A percentile compares a stretch with the other conserved stretches of the same genome.
phyloP scores from a whole-genome alignment of 75 land plant genomes.

The Cryptomeria japonica region DNA sequence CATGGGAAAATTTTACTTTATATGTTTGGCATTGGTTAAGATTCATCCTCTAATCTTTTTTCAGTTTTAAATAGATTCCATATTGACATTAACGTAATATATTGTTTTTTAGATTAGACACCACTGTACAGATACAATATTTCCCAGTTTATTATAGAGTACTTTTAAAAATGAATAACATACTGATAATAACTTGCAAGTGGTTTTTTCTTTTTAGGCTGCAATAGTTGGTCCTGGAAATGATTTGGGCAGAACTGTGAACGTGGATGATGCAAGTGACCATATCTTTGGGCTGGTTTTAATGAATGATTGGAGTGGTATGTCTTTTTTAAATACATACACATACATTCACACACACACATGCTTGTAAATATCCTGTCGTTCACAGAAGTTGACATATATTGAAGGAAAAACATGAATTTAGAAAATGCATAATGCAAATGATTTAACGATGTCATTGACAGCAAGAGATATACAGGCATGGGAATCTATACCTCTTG shows the following conservation, averaged over 20 bases:
- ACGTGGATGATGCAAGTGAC: slow-evolving; percentile 74
- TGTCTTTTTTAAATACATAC: neutral
- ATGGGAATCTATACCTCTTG: slow-evolving; percentile 97
- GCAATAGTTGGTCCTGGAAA: slow-evolving; percentile 95
- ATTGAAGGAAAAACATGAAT: neutral
- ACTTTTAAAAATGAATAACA: neutral
- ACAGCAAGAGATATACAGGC: slow-evolving; percentile 96
- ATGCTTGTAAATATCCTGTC: neutral
- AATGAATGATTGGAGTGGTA: slow-evolving; percentile 99
- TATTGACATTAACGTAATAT: neutral
- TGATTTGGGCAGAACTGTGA: slow-evolving; percentile 68
- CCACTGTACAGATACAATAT: neutral
- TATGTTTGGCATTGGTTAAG: neutral
- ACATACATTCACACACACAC: neutral
- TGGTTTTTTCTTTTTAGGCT: slow-evolving; percentile 51
- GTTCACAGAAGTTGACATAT: neutral
- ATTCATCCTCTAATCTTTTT: neutral
- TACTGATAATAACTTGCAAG: neutral
- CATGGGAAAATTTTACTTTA: neutral
- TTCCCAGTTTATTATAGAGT: neutral
- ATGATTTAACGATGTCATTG: neutral
- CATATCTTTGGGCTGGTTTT: slow-evolving; percentile 95
- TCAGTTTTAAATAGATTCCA: neutral
- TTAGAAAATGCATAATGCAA: neutral
- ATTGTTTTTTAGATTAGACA: neutral